A percentile compares a stretch with the other conserved stretches of the same genome.
These are phyloP conservation scores for Debaryomyces sp. DNA, from an alignment of 1,139 yeast genomes.

Conservation along the genomic window DNA sequence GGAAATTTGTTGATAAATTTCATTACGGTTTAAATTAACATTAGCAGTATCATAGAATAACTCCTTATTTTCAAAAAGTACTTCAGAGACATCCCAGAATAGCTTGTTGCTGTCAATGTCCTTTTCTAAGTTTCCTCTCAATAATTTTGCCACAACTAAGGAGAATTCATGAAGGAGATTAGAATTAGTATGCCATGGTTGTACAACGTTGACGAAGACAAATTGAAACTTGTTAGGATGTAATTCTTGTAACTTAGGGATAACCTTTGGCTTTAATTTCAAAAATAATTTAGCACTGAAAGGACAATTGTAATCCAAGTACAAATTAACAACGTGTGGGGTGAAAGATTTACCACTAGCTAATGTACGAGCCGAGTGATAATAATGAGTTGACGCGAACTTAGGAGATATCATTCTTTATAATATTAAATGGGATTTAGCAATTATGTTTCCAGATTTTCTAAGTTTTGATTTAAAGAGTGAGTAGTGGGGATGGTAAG, in stretches of 20 bases:
- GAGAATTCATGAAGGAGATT: slow-evolving; percentile 71
- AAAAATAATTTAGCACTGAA: slow-evolving; percentile 67
- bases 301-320: slow-evolving; percentile 80
- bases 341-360: slow-evolving; percentile 19
- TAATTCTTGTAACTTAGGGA: slow-evolving; percentile 52
- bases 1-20: slow-evolving; percentile 59
- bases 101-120: slow-evolving; percentile 26
- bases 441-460: too few relatives aligned
- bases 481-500: too few relatives aligned
- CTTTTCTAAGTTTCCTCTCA: slow-evolving; percentile 39
- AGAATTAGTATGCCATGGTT: slow-evolving; percentile 87
- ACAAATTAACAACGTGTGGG: slow-evolving; percentile 50
- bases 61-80: slow-evolving; percentile 55
- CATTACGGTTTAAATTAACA: slow-evolving; percentile 54
- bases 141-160: slow-evolving; percentile 63
- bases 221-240: slow-evolving; percentile 58
- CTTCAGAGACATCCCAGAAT: slow-evolving; percentile 66
- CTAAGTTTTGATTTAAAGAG: too few relatives aligned
- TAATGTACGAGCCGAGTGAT: slow-evolving; percentile 24
- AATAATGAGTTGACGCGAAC: slow-evolving; percentile 42
- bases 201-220: slow-evolving; percentile 67
- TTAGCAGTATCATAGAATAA: slow-evolving; percentile 66
- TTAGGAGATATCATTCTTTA: slow-evolving; percentile 43
- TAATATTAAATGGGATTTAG: too few relatives aligned
- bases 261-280: slow-evolving; percentile 53